Percentiles rank a stretch among this genome's conserved stretches.
These are phyloP conservation scores for Paspalum vaginatum DNA, from an alignment of 176 grass and related monocot species.

Conservation along the genomic window DNA sequence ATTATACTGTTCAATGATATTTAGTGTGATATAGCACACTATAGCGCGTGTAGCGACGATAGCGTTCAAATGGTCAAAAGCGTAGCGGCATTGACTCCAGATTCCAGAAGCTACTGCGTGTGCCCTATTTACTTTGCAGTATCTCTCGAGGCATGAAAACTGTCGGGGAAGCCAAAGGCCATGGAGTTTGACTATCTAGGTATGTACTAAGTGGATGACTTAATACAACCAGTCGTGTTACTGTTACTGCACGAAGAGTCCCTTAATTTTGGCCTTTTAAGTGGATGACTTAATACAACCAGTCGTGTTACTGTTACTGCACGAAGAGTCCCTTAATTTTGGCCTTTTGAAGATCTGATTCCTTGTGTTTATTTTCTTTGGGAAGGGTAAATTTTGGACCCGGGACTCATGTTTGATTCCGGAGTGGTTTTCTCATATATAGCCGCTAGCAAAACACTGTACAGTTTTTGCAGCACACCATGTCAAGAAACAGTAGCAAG, in stretches of 20 bases:
- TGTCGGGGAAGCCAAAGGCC: neutral
- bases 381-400: neutral
- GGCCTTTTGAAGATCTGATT: neutral
- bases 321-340: too few relatives aligned
- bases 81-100: too few relatives aligned
- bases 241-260: neutral
- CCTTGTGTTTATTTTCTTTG: neutral
- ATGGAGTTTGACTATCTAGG: neutral
- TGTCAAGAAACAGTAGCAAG: constrained; percentile 60
- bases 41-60: too few relatives aligned
- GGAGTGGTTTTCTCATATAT: neutral
- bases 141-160: neutral
- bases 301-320: neutral
- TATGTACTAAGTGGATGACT: neutral
- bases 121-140: too few relatives aligned
- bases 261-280: too few relatives aligned
- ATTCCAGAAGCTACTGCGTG: too few relatives aligned
- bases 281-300: too few relatives aligned
- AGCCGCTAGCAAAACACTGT: neutral
- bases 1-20: too few relatives aligned
- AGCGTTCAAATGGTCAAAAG: too few relatives aligned
- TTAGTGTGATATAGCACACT: too few relatives aligned
- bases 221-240: neutral
- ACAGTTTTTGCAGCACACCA: neutral
- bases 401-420: neutral